These are phyloP conservation scores for Corynespora cassiicola DNA, from an alignment of 2,329 filamentous ascomycete genomes.

Conservation along the genomic window DNA sequence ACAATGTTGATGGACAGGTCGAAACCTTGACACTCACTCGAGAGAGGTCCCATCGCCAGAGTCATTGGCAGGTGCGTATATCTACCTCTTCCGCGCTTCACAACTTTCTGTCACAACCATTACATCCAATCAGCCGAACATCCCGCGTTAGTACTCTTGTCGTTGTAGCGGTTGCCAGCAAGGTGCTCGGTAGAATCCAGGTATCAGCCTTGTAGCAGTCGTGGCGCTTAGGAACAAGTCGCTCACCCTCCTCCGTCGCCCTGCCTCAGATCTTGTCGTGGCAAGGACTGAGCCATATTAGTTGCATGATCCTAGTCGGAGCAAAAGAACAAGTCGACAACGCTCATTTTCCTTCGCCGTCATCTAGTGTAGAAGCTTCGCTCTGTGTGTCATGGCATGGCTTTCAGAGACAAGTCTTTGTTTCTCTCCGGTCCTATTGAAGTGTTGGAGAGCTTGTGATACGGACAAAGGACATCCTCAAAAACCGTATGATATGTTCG, in stretches of 20 bases:
- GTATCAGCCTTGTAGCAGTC: slow-evolving; percentile 14
- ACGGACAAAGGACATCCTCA: slow-evolving; percentile 95
- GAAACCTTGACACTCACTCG: slow-evolving; percentile 50
- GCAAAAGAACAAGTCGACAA: slow-evolving; percentile 26
- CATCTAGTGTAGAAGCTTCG: slow-evolving; percentile 52
- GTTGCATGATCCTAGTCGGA: slow-evolving; percentile 32
- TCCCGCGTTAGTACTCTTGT: slow-evolving; percentile 12
- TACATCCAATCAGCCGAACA: slow-evolving; percentile 19
- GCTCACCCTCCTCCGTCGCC: slow-evolving; percentile 11
- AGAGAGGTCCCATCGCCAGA: slow-evolving; percentile 43
- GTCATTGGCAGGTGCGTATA: slow-evolving; percentile 14
- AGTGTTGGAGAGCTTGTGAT: slow-evolving; percentile 68
- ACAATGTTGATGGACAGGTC: slow-evolving; percentile 42
- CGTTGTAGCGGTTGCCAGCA: slow-evolving; percentile 20
- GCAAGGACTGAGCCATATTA: too few species aligned
- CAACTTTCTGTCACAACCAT: slow-evolving; percentile 12
- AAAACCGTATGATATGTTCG: slow-evolving; percentile 75
- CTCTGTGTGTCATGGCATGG: slow-evolving; percentile 81
- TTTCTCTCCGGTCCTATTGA: slow-evolving; percentile 68
- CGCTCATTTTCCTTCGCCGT: slow-evolving; percentile 18
- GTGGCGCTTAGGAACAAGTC: slow-evolving; percentile 24
- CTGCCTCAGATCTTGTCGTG: too few species aligned
- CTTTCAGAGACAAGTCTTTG: slow-evolving; percentile 95
- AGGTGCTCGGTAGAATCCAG: slow-evolving; percentile 9
- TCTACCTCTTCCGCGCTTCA: slow-evolving; percentile 9